Base-by-base conservation (phyloP, 2,329 filamentous ascomycete species). In the Colletotrichum scovillei region DNA sequence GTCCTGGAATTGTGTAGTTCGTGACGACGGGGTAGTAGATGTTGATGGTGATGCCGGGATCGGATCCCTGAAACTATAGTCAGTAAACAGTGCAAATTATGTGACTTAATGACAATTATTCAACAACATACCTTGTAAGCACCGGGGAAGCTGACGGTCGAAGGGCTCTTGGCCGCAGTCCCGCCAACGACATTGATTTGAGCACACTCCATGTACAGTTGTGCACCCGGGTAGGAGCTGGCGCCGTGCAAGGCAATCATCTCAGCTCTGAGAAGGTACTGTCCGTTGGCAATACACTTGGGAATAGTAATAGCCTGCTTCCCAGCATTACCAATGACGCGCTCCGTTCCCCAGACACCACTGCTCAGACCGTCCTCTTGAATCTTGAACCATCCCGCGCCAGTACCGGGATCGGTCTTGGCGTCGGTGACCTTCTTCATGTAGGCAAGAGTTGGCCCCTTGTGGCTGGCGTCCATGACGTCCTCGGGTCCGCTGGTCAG, bases 191-290 rank as follows among this genome's bases (percentile, higher is more conserved):
- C 75, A 56, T 82, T 81, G 63, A 85, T 81, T 66, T 84, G 82
- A 7, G 83, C 84, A 70, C 85, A 87, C 79, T 86, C 84, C 84
- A 86, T 85, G 65, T 84, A 84, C 52, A 87, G 79, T 75, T 87
- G 85, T 4, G 85, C 84, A 8, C 84, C 84, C 2, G 78, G 80
- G 46, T 80, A 80, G 35, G 80, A 82, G 5, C 78, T 75, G 32
- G 83, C 84, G 12, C 78, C 81, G 81, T 91, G 88, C 3, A 91
- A 84, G 26, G 88, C 88, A 67, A 91, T 86, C 77, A 90, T 85
- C 80, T 91, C 89, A 72, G 88, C 86, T 52, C 89, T 86, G 30
- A 90, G 82, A 53, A 91, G 85, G 76, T 90, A 91, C 75, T 89
- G 84, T 49, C 89, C 89, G 11, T 85, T 78, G 9, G 83, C 84